Conservation (phyloP, 192 early-diverging fungal genomes). For the Backusella morwellensis region DNA sequence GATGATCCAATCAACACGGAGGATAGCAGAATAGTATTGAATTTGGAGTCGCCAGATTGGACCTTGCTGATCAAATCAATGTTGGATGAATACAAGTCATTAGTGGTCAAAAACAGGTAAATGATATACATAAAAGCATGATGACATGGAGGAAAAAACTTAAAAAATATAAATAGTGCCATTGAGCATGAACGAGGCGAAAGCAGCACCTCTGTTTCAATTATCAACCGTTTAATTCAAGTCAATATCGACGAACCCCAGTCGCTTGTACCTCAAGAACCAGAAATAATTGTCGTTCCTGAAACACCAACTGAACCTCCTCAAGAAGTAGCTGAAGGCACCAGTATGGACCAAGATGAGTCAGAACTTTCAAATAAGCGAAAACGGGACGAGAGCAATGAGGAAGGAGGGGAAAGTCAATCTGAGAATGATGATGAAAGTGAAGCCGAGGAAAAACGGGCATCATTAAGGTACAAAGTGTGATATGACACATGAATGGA, state of each 20-base stretch:
- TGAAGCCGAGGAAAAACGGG: slow-evolving; percentile 30
- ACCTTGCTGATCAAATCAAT: not conserved
- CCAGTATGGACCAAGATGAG: not conserved
- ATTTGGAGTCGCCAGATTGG: not conserved
- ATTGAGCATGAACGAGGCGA: not conserved
- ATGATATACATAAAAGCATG: not conserved
- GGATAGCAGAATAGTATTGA: not conserved
- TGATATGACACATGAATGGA: not conserved
- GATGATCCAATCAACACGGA: not conserved
- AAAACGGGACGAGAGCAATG: slow-evolving; percentile 9
- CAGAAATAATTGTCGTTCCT: not conserved
- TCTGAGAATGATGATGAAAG: slow-evolving; percentile 27
- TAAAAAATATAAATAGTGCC: not conserved
- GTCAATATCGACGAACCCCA: not conserved
- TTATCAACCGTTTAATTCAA: not conserved
- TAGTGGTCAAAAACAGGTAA: not conserved
- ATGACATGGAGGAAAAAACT: not conserved
- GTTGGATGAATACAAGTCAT: not conserved
- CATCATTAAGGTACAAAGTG: slow-evolving; percentile 30
- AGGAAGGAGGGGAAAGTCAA: slow-evolving; percentile 4
- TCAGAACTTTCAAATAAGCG: not conserved
- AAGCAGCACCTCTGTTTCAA: not conserved
- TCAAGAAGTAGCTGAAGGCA: not conserved
- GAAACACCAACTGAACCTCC: not conserved
- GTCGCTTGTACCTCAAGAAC: not conserved